Evolutionary conservation across 2,329 filamentous ascomycete genomes (phyloP), one percentile per base, ranked within the genome.

Genomic region (Nemania abortiva): DNA sequence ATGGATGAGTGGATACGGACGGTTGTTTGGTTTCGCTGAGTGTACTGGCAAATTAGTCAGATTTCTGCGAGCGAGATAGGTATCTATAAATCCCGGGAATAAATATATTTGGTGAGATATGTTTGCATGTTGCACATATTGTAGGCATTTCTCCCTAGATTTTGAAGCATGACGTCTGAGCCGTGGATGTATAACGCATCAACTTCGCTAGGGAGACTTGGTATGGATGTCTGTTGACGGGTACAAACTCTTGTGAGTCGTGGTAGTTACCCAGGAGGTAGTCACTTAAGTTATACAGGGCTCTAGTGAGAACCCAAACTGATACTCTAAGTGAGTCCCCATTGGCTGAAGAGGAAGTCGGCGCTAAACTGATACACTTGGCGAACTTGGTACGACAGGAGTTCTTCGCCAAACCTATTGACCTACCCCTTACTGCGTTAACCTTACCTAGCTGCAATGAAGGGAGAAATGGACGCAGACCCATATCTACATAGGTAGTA

Each of bases 1-100:
- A 20, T 61, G 45, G 39, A 13, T 6, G 29, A 59, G 62, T 65
- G 66, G 66, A 55, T 56, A 68, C 65, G 20, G 20, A 68, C 65
- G 20, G 20, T 24, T 37, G 7, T 6, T 37, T 4, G 29, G 24
- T 34, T 37, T 65, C 57, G 56, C 66, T 65, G 52, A 68, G 61
- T 68, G 66, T 61, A 56, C 50, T 45, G 24, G 42, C 11, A 49
- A 24, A 63, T 22, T 56, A 47, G 34, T 34, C 29, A 57, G 39
- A 29, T 60, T 59, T 9, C 34, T 13, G 45, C 29, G 15, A 37
- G 42, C 24, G 9, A 47, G 9, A n/a, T 49, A 29, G 27, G n/a
- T 20, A 42, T 45, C 31, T 18, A 5, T 3, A 18, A 47, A 54
- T 27, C 11, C 6, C 15, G 39, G 15, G 39, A 42, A 42, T 42